phyloP scores from a whole-genome alignment of 2,329 filamentous ascomycete species.

The Phialocephala subalpina region DNA sequence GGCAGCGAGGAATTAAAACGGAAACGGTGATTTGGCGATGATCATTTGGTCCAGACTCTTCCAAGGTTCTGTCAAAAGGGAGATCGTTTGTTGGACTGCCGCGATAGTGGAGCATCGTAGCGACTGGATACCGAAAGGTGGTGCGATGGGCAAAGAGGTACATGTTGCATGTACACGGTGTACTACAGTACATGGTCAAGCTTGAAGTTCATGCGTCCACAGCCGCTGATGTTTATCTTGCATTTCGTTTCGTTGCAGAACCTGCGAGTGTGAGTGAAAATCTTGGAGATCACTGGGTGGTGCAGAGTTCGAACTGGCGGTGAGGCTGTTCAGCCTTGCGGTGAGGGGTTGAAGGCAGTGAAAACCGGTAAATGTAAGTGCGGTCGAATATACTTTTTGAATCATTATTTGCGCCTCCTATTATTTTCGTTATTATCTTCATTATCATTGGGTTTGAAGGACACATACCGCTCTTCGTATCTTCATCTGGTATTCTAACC shows the following conservation, averaged over 20 bases:
- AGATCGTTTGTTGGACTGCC: conserved; percentile 7
- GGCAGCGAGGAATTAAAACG: background rate
- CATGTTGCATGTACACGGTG: conserved; percentile 1
- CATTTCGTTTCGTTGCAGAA: background rate
- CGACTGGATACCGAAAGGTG: background rate
- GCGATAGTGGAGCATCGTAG: background rate
- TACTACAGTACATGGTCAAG: background rate
- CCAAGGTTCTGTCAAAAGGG: background rate
- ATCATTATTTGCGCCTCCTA: conserved; percentile 9
- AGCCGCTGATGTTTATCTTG: background rate
- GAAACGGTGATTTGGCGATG: background rate
- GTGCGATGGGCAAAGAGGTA: background rate
- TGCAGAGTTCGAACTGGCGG: conserved; percentile 1
- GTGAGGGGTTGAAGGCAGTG: background rate
- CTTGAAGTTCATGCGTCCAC: conserved; percentile 5
- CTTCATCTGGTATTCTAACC: background rate
- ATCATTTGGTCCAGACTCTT: conserved; percentile 3
- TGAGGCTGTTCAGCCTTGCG: conserved; percentile 14
- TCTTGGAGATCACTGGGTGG: conserved; percentile 8
- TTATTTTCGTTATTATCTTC: conserved; percentile 1
- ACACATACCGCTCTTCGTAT: conserved; percentile 9
- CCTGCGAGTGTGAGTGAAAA: background rate
- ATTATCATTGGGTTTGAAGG: background rate
- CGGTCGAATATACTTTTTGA: background rate
- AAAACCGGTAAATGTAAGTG: background rate